Conservation (phyloP, 108 stramenopile species). For the Nitzschia sp. region DNA sequence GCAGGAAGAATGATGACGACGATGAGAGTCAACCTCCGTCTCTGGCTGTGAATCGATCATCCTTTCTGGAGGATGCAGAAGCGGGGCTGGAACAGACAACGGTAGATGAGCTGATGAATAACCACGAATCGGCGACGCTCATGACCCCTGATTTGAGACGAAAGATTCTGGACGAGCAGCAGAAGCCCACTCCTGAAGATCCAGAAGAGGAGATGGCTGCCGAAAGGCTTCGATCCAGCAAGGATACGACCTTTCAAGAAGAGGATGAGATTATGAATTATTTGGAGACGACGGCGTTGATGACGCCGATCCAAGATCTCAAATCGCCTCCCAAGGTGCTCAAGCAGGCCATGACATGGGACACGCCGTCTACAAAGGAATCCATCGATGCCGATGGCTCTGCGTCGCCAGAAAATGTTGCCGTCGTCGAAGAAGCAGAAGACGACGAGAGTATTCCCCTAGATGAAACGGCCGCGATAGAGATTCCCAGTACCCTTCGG, state of each 20-base stretch:
- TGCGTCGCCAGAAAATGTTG: background rate
- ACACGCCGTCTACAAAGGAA: background rate
- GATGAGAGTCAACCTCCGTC: constrained; percentile 18
- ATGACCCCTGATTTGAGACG: background rate
- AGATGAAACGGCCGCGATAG: background rate
- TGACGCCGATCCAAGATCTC: constrained; percentile 2
- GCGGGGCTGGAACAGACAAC: background rate
- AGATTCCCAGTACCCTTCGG: background rate
- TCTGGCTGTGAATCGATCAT: background rate
- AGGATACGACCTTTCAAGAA: background rate
- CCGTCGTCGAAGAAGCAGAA: background rate
- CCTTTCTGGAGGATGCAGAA: background rate
- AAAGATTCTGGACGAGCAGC: background rate
- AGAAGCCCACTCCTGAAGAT: no score
- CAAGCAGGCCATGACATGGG: constrained; percentile 13
- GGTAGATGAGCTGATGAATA: no score
- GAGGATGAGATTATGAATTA: background rate
- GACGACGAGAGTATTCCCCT: background rate
- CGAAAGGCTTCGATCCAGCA: background rate
- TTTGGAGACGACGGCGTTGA: background rate
- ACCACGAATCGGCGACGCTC: no score
- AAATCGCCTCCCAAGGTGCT: background rate
- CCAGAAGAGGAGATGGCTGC: background rate
- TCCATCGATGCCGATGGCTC: background rate
- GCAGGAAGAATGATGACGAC: background rate